Base-by-base conservation (phyloP, 495 filamentous ascomycete genomes). In the Daldinia loculata region DNA sequence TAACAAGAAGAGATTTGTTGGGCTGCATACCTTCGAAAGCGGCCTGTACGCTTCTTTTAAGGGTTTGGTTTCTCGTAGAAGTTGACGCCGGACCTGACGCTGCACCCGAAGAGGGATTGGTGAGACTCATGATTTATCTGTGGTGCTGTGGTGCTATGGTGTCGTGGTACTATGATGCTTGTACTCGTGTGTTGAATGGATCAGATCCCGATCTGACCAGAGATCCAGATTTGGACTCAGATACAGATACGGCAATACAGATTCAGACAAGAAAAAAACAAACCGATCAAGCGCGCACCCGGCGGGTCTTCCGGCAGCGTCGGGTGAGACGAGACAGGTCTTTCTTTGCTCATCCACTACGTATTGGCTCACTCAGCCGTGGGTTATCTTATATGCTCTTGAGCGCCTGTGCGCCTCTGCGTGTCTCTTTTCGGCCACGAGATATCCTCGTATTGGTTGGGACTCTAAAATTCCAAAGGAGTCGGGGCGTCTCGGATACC, bases 1-100 rank as follows among this genome's bases (percentile, higher is more conserved):
- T 26, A 45, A 34, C 36, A 63, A 56, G 39, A 56, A 30, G 45
- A 50, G 14, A 29, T 50, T 19, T 51, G 17, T 57, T 26, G 50
- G 41, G 24, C 12, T 61, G 66, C 80, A 79, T 88, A 94, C 92
- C 92, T 85, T 94, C 91, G 81, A 93, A 92, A 67, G 88, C 87
- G 69, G 89, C 87, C 83, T 92, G 90, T 70, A 92, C 87, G 72
- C 84, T 91, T 79, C 89, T 86, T 83, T 93, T 93, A 69, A 92
- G 81, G 67, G 80, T 85, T 76, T 89, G 86, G 66, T 78, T 85
- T 55, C 79, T 74, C n/a, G 74, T 74, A 57, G 79, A 79, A 55
- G 66, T 75, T 57, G 81, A 82, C 29, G 79, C 80, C 58, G 80
- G 80, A 30, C 80, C 81, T 71, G 81, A 79, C n/a, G 80, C 76